These are phyloP conservation scores for Zasmidium cellare DNA, from an alignment of 2,329 filamentous ascomycete species.

Conservation along the genomic window DNA sequence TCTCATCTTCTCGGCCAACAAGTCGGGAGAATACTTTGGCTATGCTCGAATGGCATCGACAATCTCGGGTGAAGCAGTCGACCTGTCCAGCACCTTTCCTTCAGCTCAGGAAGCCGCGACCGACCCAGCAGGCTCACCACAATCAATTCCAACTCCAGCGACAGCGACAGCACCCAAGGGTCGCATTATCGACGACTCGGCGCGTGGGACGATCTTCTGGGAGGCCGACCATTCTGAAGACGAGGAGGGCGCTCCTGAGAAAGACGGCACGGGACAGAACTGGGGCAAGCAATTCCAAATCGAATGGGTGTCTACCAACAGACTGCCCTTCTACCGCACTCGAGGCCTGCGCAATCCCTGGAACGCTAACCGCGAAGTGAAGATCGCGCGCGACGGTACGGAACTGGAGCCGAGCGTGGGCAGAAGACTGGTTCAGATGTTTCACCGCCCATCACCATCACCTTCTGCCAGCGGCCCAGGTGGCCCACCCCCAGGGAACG, in stretches of 20 bases:
- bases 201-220: conserved; percentile 96
- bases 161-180: conserved; percentile 78
- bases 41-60: conserved; percentile 87
- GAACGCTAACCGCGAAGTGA: conserved; percentile 94
- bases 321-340: conserved; percentile 85
- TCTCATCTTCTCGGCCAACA: conserved; percentile 93
- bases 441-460: conserved; percentile 42
- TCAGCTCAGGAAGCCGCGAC: conserved; percentile 15
- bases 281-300: conserved; percentile 92
- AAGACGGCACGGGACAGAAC: conserved; percentile 55
- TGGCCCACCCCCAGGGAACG: background rate
- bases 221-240: conserved; percentile 70
- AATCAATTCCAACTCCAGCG: conserved; percentile 76
- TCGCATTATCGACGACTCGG: conserved; percentile 87
- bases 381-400: conserved; percentile 92
- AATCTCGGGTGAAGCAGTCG: conserved; percentile 67
- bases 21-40: conserved; percentile 95
- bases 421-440: conserved; percentile 73
- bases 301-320: conserved; percentile 82
- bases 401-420: conserved; percentile 85
- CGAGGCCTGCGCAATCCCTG: conserved; percentile 86
- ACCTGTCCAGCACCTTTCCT: conserved; percentile 14
- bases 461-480: conserved; percentile 6
- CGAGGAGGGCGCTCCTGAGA: conserved; percentile 39
- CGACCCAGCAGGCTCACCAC: conserved; percentile 62